Evolutionary conservation across 2,329 filamentous ascomycete species (phyloP).

Genomic region (Capronia epimyces): DNA sequence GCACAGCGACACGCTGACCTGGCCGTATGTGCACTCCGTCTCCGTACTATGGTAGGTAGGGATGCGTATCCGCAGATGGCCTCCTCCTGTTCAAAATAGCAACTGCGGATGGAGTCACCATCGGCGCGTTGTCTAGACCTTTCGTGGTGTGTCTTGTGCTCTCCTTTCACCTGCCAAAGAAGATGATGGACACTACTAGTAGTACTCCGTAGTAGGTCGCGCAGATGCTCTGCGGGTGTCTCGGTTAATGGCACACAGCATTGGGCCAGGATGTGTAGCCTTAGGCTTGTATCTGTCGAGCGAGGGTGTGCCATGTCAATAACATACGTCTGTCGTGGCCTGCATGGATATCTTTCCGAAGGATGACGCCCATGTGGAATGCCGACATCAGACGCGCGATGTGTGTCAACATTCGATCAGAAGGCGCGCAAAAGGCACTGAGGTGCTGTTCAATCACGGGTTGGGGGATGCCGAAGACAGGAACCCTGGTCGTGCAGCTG

Average conservation of each 20-base stretch:
- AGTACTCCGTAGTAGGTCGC: too few species aligned
- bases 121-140: background rate
- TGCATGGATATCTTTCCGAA: constrained; percentile 1
- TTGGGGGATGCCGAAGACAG: constrained; percentile 8
- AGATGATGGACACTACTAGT: constrained; percentile 1
- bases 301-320: background rate
- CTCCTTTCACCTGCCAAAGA: constrained; percentile 4
- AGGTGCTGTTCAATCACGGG: constrained; percentile 11
- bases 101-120: constrained; percentile 11
- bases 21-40: too few species aligned
- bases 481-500: background rate
- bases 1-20: constrained; percentile 23
- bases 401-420: constrained; percentile 15
- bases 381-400: constrained; percentile 13
- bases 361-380: background rate
- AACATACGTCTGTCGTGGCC: background rate
- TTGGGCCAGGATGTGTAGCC: background rate
- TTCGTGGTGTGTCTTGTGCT: background rate
- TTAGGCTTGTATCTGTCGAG: background rate
- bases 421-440: constrained; percentile 9
- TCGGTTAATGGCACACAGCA: constrained; percentile 8
- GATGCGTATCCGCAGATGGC: background rate
- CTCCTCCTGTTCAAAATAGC: constrained; percentile 22
- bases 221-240: constrained; percentile 6
- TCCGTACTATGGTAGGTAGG: too few species aligned